Evolutionary conservation across 441 rosid genomes (phyloP).

Genomic region (Syzygium malaccense): DNA sequence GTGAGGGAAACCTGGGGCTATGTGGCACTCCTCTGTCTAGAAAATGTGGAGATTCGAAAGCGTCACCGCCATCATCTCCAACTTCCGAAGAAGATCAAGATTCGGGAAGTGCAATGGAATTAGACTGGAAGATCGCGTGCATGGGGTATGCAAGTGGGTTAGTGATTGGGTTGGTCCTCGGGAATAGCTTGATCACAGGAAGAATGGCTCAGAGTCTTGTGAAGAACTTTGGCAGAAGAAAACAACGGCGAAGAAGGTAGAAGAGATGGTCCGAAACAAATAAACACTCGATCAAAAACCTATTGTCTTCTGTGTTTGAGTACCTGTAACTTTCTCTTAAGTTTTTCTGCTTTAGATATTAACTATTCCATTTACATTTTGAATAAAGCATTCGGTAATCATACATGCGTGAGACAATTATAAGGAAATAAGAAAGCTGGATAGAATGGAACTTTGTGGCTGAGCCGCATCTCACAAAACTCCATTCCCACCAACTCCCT

Average conservation of each 20-base stretch:
- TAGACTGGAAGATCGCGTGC: conserved; percentile 1
- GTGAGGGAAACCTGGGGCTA: background rate
- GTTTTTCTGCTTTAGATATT: background rate
- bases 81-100: background rate
- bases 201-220: background rate
- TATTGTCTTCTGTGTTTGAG: background rate
- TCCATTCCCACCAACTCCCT: too few relatives aligned
- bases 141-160: background rate
- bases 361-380: background rate
- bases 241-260: background rate
- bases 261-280: background rate
- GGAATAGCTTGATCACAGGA: background rate
- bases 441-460: background rate
- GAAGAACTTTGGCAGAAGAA: background rate
- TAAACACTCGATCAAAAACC: background rate
- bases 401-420: background rate
- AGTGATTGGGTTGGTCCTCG: background rate
- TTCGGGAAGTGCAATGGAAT: background rate
- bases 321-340: background rate
- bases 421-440: background rate
- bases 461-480: background rate
- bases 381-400: background rate
- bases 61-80: background rate
- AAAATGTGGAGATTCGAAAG: background rate
- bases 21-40: conserved; percentile 1